Evolutionary conservation across 2,329 filamentous ascomycete species (phyloP), one percentile per base, ranked within the genome.

Genomic region (Amesomyces nigricolor): DNA sequence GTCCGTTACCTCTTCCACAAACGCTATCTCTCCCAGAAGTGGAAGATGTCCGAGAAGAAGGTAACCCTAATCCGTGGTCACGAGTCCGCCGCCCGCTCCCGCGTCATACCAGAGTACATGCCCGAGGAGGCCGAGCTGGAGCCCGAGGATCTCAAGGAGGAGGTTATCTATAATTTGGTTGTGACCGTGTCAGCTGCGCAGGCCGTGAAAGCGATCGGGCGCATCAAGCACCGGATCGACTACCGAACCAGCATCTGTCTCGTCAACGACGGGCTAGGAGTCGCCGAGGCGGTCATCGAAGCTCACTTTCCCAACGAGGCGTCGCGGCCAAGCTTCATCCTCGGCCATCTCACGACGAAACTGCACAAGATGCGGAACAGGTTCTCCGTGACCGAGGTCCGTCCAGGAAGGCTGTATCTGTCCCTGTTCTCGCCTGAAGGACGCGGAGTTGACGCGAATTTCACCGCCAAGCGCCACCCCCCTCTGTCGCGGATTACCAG

Each of bases 231-330:
- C 51, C 62, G 69, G 37, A 65, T 72, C 45, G 65, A 70, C 54
- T 61, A 66, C 29, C 61, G 63, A 26, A 69, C 70, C 14, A 67
- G 67, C 1, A 63, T 72, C 35, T 71, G 68, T 42, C 65, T 72
- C 10, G 19, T 72, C 6, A 69, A 72, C 55, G 61, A 66, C 19
- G 70, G 91, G 1, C 81, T 97, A 70, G 92, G 94, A 0, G 75
- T 90, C 1, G 76, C 90, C n/a, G 91, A 97, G 47, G 79, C 85
- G 47, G 78, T 96, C 40, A 90, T 89, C 63, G 71, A 78, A 35
- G 70, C 78, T 10, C 69, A 95, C 29, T 96, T 96, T 62, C 78
- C 81, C 0, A 80, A 91, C 58, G 76, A 80, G 0, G 68, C 72
- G 0, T 75, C 73, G 0, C 79, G 88, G 26, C 94, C 94, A 2